Base-by-base conservation (phyloP, 768 basidiomycete species). In the Boletus vermiculosoides region DNA sequence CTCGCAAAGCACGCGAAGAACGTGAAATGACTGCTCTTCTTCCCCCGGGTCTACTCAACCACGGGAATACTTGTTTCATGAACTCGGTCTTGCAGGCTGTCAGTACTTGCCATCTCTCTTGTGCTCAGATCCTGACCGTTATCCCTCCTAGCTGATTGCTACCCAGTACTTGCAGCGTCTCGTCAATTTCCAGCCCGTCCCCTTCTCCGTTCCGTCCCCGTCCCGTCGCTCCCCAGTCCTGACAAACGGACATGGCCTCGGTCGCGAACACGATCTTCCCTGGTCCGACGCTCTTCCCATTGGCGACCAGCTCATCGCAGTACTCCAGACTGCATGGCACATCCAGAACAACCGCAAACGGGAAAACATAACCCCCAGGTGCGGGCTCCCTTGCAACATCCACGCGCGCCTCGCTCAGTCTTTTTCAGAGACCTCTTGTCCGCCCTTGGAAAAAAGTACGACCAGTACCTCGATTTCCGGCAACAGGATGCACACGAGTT, bases 401-500 rank as follows among this genome's bases (percentile, higher is more conserved):
- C 34, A 1, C n/a, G 3, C 34, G 45, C 40, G 57, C 22, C 44
- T 33, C 8, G 33, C 44, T 45, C 15, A 54, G 25, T 36, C 42
- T 7, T 6, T 4, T 20, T 3, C 63, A 90, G 90, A 65, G 78
- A 80, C 8, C 66, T 96, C 40, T 73, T 96, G 18, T 69, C 77
- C 30, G 79, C 82, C 12, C 76, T 97, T 16, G 90, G 93, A 3
- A 77, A 78, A 63, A 97, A 96, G 73, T 90, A 95, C 68, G 92
- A 94, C 61, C 94, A 98, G 66, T 98, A 97, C 65, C 83, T 91
- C 45, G 94, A 95, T 66, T 95, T 94, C 70, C 85, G 90, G 9
- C 95, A 98, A 71, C 95, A 97, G 71, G 95, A 98, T 67, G 92
- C 94, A 23, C 95, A 97, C 70, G 95, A 98, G 75, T 88, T 96